Base-by-base conservation (phyloP, 768 basidiomycete genomes). In the Sistotremastrum niveocremeum region DNA sequence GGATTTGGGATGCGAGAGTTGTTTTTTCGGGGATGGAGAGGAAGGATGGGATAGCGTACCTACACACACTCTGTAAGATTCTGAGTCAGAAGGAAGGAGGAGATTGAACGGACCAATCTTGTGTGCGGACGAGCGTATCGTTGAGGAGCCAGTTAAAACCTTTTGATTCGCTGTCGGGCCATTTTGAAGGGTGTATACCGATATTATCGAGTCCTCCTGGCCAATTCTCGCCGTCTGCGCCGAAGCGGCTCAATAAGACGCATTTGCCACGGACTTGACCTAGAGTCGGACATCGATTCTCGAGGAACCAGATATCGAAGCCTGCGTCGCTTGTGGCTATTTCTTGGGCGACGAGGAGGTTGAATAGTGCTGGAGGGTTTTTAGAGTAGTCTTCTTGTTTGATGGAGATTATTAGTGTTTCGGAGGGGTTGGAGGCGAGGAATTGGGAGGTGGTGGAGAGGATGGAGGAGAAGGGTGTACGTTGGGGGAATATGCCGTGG, bases 251-350 rank as follows among this genome's bases (percentile, higher is more conserved):
- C 56, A 94, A 77, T 67, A 97, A 60, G 33, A 95, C 71, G 6
- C 79, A 79, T 62, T 81, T 87, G 5, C 91, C 90, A 54, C 91
- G 67, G 6, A 84, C 89, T 60, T 93, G 83, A 1, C 85, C 87
- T 0, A 95, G 71, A 1, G 49, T 70, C 2, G 93, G 91, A 45
- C 94, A 70, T 5, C 82, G 68, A 54, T 91, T 83, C 54, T 85
- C 76, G 34, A 94, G 61, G 58, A 76, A 93, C 85, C 87, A 94
- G 72, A 86, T 76, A 20, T 64, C 68, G 38, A 64, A 50, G 11
- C 68, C 65, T 2, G 71, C 62, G 20, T 40, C 36, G 11, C 32
- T 20, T 20, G 36, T 34, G 10, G 9, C 12, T 29, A 94, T 81
- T 46, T 79, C 83, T 37, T 76, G 65, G 34, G 71, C 74, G 6